Base-by-base conservation (phyloP, 352 stramenopile genomes). In the Pythium scleroteichum region DNA sequence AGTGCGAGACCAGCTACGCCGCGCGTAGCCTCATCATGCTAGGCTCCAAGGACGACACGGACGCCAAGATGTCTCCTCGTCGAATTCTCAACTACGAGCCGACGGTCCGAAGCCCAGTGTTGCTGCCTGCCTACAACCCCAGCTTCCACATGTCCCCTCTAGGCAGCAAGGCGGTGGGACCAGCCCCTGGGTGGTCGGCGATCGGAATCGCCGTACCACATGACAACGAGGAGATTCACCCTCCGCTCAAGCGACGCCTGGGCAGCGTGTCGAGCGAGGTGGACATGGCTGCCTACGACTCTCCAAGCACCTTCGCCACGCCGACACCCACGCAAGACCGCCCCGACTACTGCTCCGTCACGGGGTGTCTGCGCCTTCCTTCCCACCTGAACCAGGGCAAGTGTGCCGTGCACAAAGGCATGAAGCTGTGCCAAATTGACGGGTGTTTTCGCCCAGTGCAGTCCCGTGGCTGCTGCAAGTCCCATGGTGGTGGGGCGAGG, bases 391-490 rank as follows among this genome's bases (percentile, higher is more conserved):
- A 58, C 42, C 49, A 66, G 26, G 59, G 56, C 12, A 73, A 80
- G 22, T 86, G 77, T 48, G 53, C 62, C n/a, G 53, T 73, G 19
- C 77, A 86, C 64, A 73, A 74, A 33, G 72, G 75, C 24, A 63
- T 78, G 53, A 80, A 79, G 57, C 62, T 75, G 16, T 86, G 77
- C 49, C 59, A 62, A 26, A 55, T 72, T 13, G 48, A 57, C 32
- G 71, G 50, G 12, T 86, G 77, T 58, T 71, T 63, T 35, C 73
- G 75, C 4, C 72, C 70, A 0, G 74, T 82, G 48, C 76, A 86
- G 49, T 81, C 73, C 16, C 65, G 77, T 17, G 79, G 79, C 14
- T 75, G 69, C 29, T 88, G 79, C 69, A 85, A 84, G 45, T 83
- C 76, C 13, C 79, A 88, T 46, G 79, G 79, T 33, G 79, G 79